These are phyloP conservation scores for Cynanchum wilfordii DNA, from an alignment of 257 asterid species.

Conservation along the genomic window DNA sequence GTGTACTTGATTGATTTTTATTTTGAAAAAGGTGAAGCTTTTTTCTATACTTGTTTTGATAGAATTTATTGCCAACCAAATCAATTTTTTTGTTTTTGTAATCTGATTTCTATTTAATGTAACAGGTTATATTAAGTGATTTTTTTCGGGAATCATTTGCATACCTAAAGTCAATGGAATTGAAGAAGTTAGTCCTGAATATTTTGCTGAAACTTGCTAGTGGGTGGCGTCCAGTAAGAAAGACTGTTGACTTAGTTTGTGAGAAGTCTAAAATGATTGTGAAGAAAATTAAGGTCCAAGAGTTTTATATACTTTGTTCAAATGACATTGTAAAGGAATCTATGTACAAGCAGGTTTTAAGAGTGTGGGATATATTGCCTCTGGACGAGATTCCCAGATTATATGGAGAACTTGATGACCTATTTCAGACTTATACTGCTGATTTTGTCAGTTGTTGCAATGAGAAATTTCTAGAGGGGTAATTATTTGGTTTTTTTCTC, in stretches of 20 bases:
- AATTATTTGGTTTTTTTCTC: slow-evolving; percentile 6
- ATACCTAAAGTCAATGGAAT: neutral
- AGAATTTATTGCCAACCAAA: too few relatives aligned
- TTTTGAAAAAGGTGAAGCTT: too few relatives aligned
- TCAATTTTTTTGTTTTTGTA: neutral
- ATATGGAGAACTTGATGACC: slow-evolving; percentile 42
- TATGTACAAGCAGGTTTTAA: slow-evolving; percentile 42
- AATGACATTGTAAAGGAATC: slow-evolving; percentile 38
- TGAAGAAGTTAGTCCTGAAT: neutral
- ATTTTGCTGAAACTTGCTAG: slow-evolving; percentile 13
- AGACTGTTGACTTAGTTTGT: slow-evolving; percentile 36
- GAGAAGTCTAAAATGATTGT: slow-evolving; percentile 37
- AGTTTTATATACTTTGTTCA: slow-evolving; percentile 42
- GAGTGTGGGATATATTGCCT: slow-evolving; percentile 59
- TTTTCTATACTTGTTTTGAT: too few relatives aligned
- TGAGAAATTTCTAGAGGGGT: slow-evolving; percentile 42
- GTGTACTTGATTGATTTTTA: too few relatives aligned
- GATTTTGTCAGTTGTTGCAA: slow-evolving; percentile 47
- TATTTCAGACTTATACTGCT: slow-evolving; percentile 37
- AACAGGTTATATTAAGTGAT: slow-evolving; percentile 13
- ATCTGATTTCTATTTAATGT: neutral
- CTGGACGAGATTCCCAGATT: slow-evolving; percentile 35
- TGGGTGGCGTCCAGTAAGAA: slow-evolving; percentile 30
- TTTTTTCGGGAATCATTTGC: slow-evolving; percentile 8
- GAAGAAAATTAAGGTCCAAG: slow-evolving; percentile 47